phyloP scores from a whole-genome alignment of 1,284 basidiomycete genomes.

The Sporisorium scitamineum region DNA sequence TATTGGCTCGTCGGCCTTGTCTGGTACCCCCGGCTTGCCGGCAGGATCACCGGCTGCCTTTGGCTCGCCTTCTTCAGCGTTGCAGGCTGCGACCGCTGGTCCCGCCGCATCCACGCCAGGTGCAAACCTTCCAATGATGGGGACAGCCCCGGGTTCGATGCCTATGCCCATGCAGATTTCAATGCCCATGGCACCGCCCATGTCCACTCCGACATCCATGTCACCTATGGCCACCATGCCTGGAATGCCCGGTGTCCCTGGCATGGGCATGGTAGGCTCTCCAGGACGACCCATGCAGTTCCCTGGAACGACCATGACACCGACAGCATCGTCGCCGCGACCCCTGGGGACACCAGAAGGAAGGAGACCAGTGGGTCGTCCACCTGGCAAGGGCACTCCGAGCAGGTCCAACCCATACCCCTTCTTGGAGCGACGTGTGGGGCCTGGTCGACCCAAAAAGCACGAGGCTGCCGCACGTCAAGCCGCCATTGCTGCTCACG shows the following conservation, averaged over 20 bases:
- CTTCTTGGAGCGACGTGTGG: slow-evolving; percentile 36
- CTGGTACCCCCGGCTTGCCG: slow-evolving; percentile 12
- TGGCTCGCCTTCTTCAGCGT: slow-evolving; percentile 24
- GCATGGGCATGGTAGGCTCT: slow-evolving; percentile 21
- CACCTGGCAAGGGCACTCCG: slow-evolving; percentile 39
- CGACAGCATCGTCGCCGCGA: slow-evolving; percentile 24
- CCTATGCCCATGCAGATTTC: slow-evolving; percentile 35
- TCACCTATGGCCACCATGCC: slow-evolving; percentile 21
- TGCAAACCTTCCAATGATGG: slow-evolving; percentile 12
- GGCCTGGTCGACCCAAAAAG: slow-evolving; percentile 50
- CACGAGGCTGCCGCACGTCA: slow-evolving; percentile 44
- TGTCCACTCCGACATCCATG: slow-evolving; percentile 22
- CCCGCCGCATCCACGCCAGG: slow-evolving; percentile 1
- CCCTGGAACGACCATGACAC: slow-evolving; percentile 16
- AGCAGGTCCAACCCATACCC: slow-evolving; percentile 43
- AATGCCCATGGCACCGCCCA: slow-evolving; percentile 39
- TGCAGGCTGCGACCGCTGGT: background rate
- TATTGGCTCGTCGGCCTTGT: slow-evolving; percentile 27
- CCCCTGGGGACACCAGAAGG: slow-evolving; percentile 19
- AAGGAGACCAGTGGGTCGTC: slow-evolving; percentile 34
- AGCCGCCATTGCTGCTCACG: slow-evolving; percentile 41
- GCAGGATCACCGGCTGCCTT: slow-evolving; percentile 18
- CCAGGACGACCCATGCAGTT: slow-evolving; percentile 29
- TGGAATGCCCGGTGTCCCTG: slow-evolving; percentile 2
- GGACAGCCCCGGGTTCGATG: slow-evolving; percentile 14